These are phyloP conservation scores for Anthoceros angustus DNA, from an alignment of 225 moss, liverwort and hornwort species.

Conservation along the genomic window DNA sequence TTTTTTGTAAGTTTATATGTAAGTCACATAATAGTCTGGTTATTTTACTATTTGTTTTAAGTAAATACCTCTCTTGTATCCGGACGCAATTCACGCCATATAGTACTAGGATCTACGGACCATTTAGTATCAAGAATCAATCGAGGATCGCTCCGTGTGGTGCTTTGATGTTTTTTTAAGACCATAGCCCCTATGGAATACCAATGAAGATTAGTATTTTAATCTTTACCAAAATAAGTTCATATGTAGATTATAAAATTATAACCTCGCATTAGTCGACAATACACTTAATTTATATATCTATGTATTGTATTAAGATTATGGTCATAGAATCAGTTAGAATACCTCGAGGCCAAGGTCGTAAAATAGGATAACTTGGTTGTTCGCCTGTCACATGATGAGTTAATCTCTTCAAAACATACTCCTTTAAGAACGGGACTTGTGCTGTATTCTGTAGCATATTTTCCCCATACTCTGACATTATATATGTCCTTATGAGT, in stretches of 20 bases:
- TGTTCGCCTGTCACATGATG: background rate
- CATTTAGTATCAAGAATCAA: background rate
- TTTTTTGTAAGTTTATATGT: background rate
- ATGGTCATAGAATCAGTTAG: too few relatives aligned
- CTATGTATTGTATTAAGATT: too few relatives aligned
- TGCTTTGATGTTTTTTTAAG: background rate
- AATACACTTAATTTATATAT: too few relatives aligned
- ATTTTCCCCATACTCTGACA: background rate
- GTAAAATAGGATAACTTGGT: background rate
- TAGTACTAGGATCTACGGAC: background rate
- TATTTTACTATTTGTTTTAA: background rate
- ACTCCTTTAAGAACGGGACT: background rate
- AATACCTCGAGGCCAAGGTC: background rate
- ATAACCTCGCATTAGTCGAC: too few relatives aligned
- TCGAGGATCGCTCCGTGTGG: background rate
- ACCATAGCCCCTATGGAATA: background rate
- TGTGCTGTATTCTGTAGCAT: background rate
- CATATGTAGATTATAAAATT: too few relatives aligned
- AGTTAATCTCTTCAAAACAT: background rate
- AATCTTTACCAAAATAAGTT: too few relatives aligned
- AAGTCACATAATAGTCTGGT: background rate
- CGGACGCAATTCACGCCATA: background rate
- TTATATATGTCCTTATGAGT: too few relatives aligned
- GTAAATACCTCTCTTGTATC: background rate
- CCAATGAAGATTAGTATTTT: too few relatives aligned